Evolutionary conservation across 352 stramenopile species (phyloP), one percentile per base, ranked within the genome.

Genomic region (Globisporangium rhizosaccharum): DNA sequence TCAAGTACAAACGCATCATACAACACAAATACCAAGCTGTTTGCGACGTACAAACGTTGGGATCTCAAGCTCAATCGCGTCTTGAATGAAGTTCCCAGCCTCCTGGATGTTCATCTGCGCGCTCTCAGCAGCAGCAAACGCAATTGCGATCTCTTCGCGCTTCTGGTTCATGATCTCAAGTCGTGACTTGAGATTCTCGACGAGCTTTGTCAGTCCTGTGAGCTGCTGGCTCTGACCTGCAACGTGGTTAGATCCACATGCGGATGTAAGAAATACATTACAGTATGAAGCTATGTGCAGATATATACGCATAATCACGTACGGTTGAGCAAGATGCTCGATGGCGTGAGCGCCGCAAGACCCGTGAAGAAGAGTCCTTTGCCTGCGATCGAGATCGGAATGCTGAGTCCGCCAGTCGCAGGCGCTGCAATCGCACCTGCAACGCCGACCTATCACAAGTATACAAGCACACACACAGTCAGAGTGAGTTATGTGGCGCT

Each of bases 111-210:
- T 88, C 33, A 93, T 71, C 57, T 93, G 76, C 11, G 88, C 64
- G 28, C 80, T 73, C 55, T 92, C 81, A 15, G 79, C 82, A 1
- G 83, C 85, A 15, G 85, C 75, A 37, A 87, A 90, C 17, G 79
- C 83, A 17, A 76, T 72, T 23, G 81, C 75, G 67, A 95, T 80
- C 51, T 93, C 85, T 25, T 82, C 78, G 18, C 83, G 76, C 53
- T 90, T 90, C 61, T 90, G 81, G 60, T 82, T 88, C 79, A 95
- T 88, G 30, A 93, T 95, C 61, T 92, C 85, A 1, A 95, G 68
- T 33, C 81, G 86, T 1, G 80, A 78, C 63, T 95, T 95, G 50
- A 95, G 72, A 46, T 87, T 81, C 56, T 91, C 82, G 1, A 90
- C 73, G 10, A 95, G 63, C 45, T 75, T 83, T n/a, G 80, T 76